A percentile compares a stretch with the other conserved stretches of the same genome.
phyloP scores from a whole-genome alignment of 2,329 filamentous ascomycete genomes.

The Pseudocercospora eumusae region DNA sequence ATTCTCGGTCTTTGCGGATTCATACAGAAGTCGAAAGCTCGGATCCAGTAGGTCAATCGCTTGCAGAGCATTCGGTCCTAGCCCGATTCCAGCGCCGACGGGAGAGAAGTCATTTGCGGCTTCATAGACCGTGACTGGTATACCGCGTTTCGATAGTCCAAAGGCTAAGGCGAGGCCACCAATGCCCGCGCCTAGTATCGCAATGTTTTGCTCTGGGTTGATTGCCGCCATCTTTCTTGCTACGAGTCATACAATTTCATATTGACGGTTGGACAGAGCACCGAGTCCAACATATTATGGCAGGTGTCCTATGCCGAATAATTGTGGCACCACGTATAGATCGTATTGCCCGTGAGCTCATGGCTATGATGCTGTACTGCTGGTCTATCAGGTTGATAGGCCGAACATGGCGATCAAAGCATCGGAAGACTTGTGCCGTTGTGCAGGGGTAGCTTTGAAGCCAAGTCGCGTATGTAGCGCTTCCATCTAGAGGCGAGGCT shows the following conservation, averaged over 20 bases:
- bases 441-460: background rate
- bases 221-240: background rate
- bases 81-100: constrained; percentile 50
- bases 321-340: background rate
- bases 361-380: too few species aligned
- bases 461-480: too few species aligned
- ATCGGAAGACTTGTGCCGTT: background rate
- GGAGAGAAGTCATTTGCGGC: constrained; percentile 48
- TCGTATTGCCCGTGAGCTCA: background rate
- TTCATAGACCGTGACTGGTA: constrained; percentile 50
- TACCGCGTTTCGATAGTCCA: constrained; percentile 49
- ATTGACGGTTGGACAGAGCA: too few species aligned
- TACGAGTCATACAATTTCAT: too few species aligned
- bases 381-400: background rate
- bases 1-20: constrained; percentile 15
- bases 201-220: background rate
- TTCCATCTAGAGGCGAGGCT: too few species aligned
- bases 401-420: background rate
- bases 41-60: constrained; percentile 18
- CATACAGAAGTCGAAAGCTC: constrained; percentile 15
- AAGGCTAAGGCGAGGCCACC: constrained; percentile 57
- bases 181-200: constrained; percentile 55
- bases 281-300: too few species aligned
- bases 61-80: constrained; percentile 20
- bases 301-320: background rate